phyloP scores from a whole-genome alignment of 495 filamentous ascomycete genomes.

The Hyaloscypha bicolor region DNA sequence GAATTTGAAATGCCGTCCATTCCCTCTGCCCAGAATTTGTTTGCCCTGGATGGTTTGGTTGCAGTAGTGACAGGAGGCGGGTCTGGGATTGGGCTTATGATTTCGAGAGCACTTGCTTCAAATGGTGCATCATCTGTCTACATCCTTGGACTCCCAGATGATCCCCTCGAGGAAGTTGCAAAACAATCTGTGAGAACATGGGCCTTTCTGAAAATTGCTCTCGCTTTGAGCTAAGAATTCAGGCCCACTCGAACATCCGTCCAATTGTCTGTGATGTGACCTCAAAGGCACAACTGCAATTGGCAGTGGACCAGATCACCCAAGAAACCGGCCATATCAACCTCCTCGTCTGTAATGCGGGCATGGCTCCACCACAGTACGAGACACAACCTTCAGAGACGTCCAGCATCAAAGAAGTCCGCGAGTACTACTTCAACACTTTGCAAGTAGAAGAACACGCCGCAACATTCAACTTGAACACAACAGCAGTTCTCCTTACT shows the following conservation, averaged over 20 bases:
- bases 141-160: slow-evolving; percentile 62
- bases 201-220: too few relatives aligned
- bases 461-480: slow-evolving; percentile 62
- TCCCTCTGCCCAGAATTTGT: slow-evolving; percentile 44
- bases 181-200: slow-evolving; percentile 2
- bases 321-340: slow-evolving; percentile 61
- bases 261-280: slow-evolving; percentile 68
- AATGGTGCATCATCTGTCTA: slow-evolving; percentile 69
- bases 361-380: slow-evolving; percentile 54
- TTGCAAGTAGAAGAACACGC: slow-evolving; percentile 56
- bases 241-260: slow-evolving; percentile 44
- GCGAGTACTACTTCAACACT: slow-evolving; percentile 57
- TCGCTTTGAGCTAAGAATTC: slow-evolving; percentile 34
- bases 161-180: slow-evolving; percentile 50
- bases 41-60: slow-evolving; percentile 60
- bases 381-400: slow-evolving; percentile 38
- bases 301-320: slow-evolving; percentile 52
- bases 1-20: slow-evolving; percentile 15
- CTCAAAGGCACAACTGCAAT: slow-evolving; percentile 59
- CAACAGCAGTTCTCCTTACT: slow-evolving; percentile 43
- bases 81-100: slow-evolving; percentile 67
- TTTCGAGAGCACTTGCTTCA: slow-evolving; percentile 61
- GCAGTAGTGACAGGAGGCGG: slow-evolving; percentile 65
- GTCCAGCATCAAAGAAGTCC: slow-evolving; percentile 53
- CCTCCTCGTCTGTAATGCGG: slow-evolving; percentile 68